Percentiles rank a stretch among this genome's conserved stretches.
These are phyloP conservation scores for Schoenoplectus tabernaemontani DNA, from an alignment of 202 grass and related monocot species.

Conservation along the genomic window DNA sequence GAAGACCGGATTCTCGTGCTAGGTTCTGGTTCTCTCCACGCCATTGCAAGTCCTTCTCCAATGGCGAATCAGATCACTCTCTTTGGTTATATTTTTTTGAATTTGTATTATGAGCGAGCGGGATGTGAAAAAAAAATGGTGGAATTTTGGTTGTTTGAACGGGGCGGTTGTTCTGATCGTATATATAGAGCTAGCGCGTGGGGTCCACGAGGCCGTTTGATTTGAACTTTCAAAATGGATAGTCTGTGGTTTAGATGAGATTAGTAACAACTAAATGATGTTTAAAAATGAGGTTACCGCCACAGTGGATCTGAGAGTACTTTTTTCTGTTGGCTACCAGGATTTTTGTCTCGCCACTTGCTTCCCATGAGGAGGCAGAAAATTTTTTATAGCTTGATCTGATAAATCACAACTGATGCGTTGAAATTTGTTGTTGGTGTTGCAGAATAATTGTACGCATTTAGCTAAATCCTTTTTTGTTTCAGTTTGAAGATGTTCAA, in stretches of 20 bases:
- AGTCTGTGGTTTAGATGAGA: not conserved
- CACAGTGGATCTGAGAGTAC: not conserved
- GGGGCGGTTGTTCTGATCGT: not conserved
- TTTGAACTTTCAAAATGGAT: not conserved
- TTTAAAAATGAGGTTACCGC: not conserved
- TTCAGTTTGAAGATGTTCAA: not conserved
- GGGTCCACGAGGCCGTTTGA: slow-evolving; percentile 1
- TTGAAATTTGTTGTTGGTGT: not conserved
- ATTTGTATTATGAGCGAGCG: slow-evolving; percentile 17
- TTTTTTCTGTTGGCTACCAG: not conserved
- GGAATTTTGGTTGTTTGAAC: not conserved
- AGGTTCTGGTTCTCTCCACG: not conserved
- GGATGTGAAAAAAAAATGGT: not conserved
- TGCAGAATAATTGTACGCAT: not conserved
- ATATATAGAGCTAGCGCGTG: not conserved
- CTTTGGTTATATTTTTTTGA: slow-evolving; percentile 4
- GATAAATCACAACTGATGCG: not conserved
- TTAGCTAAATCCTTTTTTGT: not conserved
- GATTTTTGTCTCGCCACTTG: not conserved
- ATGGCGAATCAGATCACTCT: not conserved
- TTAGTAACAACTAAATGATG: not conserved
- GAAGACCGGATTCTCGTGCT: not conserved
- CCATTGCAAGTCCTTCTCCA: not conserved
- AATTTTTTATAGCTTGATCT: not conserved
- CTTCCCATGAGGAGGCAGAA: not conserved